Evolutionary conservation across 2,329 filamentous ascomycete species (phyloP).

Genomic region (Diatrype stigma): DNA sequence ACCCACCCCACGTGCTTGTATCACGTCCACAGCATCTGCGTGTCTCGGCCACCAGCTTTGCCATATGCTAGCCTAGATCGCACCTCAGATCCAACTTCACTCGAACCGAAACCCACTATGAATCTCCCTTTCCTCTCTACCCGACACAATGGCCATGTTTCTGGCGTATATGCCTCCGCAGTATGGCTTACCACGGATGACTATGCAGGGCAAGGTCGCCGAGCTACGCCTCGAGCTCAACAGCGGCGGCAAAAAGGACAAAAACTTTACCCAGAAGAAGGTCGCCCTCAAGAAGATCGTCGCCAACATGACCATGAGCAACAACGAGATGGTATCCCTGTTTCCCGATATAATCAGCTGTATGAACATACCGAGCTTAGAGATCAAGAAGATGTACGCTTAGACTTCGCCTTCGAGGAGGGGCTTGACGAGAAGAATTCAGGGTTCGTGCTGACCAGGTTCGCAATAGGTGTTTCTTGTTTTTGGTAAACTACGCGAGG

Average conservation of each 20-base stretch:
- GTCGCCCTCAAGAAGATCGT: conserved; percentile 99
- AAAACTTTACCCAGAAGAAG: conserved; percentile 92
- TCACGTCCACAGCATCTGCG: conserved; percentile 1
- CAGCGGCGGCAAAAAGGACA: conserved; percentile 94
- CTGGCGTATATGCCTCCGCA: conserved; percentile 47
- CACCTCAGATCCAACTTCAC: conserved; percentile 1
- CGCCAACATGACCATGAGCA: conserved; percentile 99
- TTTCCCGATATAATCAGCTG: conserved; percentile 94
- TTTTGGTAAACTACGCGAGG: conserved; percentile 93
- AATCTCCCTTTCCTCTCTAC: conserved; percentile 13
- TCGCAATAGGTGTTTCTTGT: conserved; percentile 81
- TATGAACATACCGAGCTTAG: conserved; percentile 90
- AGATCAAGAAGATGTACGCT: conserved; percentile 98
- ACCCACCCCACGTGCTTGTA: not conserved
- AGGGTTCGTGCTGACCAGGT: conserved; percentile 24
- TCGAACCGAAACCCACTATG: conserved; percentile 9
- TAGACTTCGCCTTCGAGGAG: not conserved
- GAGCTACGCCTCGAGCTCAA: conserved; percentile 94
- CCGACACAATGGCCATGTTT: conserved; percentile 41
- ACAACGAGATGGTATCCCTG: conserved; percentile 97
- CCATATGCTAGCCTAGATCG: not conserved
- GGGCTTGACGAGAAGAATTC: conserved; percentile 8
- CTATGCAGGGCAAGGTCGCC: conserved; percentile 91
- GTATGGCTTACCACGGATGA: conserved; percentile 48
- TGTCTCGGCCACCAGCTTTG: conserved; percentile 12